Base-by-base conservation (phyloP, 768 basidiomycete species). In the Serpula lacrymans region DNA sequence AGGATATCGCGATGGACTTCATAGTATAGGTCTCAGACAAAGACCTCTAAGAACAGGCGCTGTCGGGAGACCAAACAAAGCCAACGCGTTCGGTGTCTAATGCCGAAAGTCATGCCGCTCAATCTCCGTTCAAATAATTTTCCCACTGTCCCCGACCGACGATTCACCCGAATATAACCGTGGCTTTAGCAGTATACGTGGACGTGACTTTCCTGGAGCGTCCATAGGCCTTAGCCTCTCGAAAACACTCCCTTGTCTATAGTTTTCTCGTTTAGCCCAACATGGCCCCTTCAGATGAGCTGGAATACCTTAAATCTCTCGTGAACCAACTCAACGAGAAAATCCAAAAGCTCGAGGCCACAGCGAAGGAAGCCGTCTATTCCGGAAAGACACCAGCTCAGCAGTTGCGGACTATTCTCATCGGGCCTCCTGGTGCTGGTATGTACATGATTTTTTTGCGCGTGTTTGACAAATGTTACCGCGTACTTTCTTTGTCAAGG, bases 351-450 rank as follows among this genome's bases (percentile, higher is more conserved):
- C 74, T 97, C 46, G 95, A 98, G 74, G 61, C 67, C 12, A 81
- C 78, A 60, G 70, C 76, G 36, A 86, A 84, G 63, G 57, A 60
- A 6, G 63, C 65, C 9, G 58, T 58, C 16, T 53, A 63, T 21
- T 43, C 59, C 13, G 59, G 70, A n/a, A 68, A 71, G 58, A 75
- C 82, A 21, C 87, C 88, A 38, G 80, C 78, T 17, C 75, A 79
- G 55, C 88, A 90, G 69, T 80, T 89, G 46, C 77, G 95, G 34
- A 84, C 95, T 51, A 91, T 99, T 53, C 76, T 99, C 53, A 71
- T 99, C 51, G 96, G 96, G 40, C 96, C 96, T 45, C 96, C 96
- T 31, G 96, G 96, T 53, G 90, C 96, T 57, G 95, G 95, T 95
- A 52, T 49, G 84, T 66, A 13, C 16, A n/a, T n/a, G n/a, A 14